Conservation (phyloP, 495 filamentous ascomycete species). For the Trichoderma virens region DNA sequence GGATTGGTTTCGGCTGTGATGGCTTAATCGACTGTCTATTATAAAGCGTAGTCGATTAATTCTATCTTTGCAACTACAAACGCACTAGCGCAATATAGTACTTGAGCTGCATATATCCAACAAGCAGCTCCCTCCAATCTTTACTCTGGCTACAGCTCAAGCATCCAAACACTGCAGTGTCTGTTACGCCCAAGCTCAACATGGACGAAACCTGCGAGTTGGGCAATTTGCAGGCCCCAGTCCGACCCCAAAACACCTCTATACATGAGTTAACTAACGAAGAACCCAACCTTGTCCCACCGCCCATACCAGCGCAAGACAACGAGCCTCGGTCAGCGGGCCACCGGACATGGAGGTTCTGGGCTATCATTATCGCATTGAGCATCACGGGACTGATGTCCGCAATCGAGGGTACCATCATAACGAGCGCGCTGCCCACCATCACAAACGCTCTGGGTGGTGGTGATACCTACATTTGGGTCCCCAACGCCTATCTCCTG, state of each 20-base stretch:
- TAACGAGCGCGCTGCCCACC: slow-evolving; percentile 33
- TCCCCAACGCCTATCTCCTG: slow-evolving; percentile 33
- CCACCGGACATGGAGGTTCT: slow-evolving; percentile 13
- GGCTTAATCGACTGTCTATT: background rate
- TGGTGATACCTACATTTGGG: slow-evolving; percentile 35
- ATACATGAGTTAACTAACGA: background rate
- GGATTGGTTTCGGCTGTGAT: background rate
- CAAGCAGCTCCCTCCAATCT: background rate
- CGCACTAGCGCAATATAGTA: background rate
- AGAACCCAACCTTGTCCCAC: background rate
- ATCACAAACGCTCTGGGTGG: slow-evolving; percentile 28
- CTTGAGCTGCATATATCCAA: background rate
- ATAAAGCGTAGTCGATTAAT: too few relatives aligned
- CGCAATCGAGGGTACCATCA: slow-evolving; percentile 34
- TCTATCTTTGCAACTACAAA: background rate
- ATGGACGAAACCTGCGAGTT: background rate
- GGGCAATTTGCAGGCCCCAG: background rate
- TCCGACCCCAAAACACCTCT: background rate
- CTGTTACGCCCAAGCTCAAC: background rate
- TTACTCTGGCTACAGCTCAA: background rate
- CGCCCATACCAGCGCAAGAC: background rate
- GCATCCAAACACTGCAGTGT: background rate
- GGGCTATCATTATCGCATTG: slow-evolving; percentile 17
- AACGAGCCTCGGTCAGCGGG: background rate
- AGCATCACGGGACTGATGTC: slow-evolving; percentile 16